Evolutionary conservation across 176 grass and related monocot genomes (phyloP).

Genomic region (Poa annua): DNA sequence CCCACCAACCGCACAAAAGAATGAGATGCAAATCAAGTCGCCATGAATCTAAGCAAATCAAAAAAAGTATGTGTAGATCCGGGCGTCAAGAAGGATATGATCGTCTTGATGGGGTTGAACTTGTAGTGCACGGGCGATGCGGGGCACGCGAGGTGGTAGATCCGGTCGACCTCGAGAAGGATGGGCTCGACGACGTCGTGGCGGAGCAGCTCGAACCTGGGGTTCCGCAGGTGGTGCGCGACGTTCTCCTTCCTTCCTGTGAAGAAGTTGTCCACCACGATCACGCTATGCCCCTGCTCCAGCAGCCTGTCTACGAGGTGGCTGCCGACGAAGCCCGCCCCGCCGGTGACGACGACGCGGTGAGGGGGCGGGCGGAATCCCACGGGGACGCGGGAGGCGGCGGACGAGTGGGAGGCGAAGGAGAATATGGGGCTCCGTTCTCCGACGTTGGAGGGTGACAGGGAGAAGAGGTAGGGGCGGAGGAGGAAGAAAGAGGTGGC

Average conservation of each 20-base stretch:
- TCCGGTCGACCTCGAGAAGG: constrained; percentile 90
- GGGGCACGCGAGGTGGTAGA: constrained; percentile 94
- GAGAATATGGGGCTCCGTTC: constrained; percentile 48
- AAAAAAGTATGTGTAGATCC: constrained; percentile 49
- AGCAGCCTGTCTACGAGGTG: constrained; percentile 92
- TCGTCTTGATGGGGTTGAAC: constrained; percentile 85
- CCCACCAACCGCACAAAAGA: constrained; percentile 13
- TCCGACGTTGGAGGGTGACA: constrained; percentile 31
- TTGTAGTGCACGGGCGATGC: constrained; percentile 88
- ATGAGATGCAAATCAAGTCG: constrained; percentile 24
- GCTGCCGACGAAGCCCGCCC: constrained; percentile 85
- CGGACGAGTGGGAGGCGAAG: constrained; percentile 31
- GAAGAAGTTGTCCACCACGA: constrained; percentile 95
- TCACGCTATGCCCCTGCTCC: constrained; percentile 82
- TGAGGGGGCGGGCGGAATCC: constrained; percentile 46
- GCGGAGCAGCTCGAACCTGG: constrained; percentile 92
- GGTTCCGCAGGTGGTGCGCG: constrained; percentile 75
- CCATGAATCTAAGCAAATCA: constrained; percentile 30
- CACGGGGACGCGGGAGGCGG: constrained; percentile 40
- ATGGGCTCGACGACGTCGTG: constrained; percentile 92
- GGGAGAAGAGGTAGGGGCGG: constrained; percentile 70
- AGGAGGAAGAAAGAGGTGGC: constrained; percentile 97
- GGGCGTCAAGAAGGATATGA: constrained; percentile 57
- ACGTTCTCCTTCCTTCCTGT: constrained; percentile 85
- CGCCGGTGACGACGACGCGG: constrained; percentile 84